Percentiles rank a stretch among this genome's conserved stretches.
These are phyloP conservation scores for Chlamydomonas sp. DNA, from an alignment of 139 green algal genomes.

Conservation along the genomic window DNA sequence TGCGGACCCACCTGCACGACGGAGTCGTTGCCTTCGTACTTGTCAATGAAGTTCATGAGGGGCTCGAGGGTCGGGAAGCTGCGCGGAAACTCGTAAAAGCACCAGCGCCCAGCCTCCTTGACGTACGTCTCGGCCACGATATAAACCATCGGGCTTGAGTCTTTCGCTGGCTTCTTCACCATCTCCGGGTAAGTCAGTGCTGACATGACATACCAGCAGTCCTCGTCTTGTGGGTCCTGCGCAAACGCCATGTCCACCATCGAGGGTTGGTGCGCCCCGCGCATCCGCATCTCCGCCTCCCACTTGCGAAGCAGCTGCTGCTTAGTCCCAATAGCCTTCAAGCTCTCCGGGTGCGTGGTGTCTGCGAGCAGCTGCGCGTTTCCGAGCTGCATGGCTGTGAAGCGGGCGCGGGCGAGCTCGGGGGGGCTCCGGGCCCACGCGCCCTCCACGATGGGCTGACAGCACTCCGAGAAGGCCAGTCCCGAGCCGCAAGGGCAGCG, in stretches of 20 bases:
- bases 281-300: background rate
- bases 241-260: slow-evolving; percentile 1
- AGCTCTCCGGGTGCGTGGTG: slow-evolving; percentile 39
- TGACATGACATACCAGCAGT: background rate
- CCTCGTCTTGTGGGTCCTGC: background rate
- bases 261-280: background rate
- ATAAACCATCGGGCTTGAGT: too few relatives aligned
- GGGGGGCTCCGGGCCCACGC: slow-evolving; percentile 38
- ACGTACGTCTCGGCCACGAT: too few relatives aligned
- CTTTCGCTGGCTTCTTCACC: too few relatives aligned
- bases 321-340: slow-evolving; percentile 33
- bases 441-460: slow-evolving; percentile 19
- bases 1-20: too few relatives aligned
- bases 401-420: slow-evolving; percentile 34
- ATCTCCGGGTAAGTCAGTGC: too few relatives aligned
- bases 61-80: too few relatives aligned
- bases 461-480: slow-evolving; percentile 18
- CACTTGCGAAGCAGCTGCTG: slow-evolving; percentile 3
- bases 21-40: too few relatives aligned
- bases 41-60: too few relatives aligned
- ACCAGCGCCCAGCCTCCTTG: too few relatives aligned
- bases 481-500: slow-evolving; percentile 21
- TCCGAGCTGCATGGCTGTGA: slow-evolving; percentile 10
- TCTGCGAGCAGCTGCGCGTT: slow-evolving; percentile 24
- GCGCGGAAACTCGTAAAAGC: too few relatives aligned